phyloP scores from a whole-genome alignment of 305 asterid species.

The Solanum hybrid region DNA sequence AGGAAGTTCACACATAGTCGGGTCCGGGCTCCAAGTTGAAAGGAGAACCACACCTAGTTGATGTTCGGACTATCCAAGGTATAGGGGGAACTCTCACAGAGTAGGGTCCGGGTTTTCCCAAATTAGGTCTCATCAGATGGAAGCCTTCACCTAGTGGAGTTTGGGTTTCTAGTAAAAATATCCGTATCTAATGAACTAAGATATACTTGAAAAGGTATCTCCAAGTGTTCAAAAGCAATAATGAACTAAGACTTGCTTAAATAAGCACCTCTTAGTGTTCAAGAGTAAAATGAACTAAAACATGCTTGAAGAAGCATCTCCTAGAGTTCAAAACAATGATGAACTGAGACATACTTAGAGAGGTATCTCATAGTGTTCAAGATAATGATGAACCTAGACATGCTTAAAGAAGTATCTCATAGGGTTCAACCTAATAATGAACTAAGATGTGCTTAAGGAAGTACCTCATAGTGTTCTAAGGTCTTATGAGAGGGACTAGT shows the following conservation, averaged over 20 bases:
- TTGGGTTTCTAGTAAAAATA: no score
- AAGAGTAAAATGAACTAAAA: not conserved
- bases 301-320: not conserved
- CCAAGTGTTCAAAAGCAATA: no score
- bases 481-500: no score
- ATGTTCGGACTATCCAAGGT: not conserved
- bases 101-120: not conserved
- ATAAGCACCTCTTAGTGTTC: not conserved
- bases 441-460: no score
- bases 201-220: not conserved
- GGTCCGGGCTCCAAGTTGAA: not conserved
- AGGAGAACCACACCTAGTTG: not conserved
- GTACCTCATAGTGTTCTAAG: no score
- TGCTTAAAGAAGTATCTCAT: not conserved
- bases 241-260: not conserved
- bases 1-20: not conserved
- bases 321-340: not conserved
- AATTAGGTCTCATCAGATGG: not conserved
- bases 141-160: not conserved
- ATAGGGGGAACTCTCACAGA: not conserved
- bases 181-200: not conserved
- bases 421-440: not conserved
- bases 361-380: not conserved
- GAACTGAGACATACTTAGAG: not conserved
- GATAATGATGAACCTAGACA: not conserved